These are phyloP conservation scores for Pseudognaphalium luteoalbum DNA, from an alignment of 129 eudicot genomes.

Conservation along the genomic window DNA sequence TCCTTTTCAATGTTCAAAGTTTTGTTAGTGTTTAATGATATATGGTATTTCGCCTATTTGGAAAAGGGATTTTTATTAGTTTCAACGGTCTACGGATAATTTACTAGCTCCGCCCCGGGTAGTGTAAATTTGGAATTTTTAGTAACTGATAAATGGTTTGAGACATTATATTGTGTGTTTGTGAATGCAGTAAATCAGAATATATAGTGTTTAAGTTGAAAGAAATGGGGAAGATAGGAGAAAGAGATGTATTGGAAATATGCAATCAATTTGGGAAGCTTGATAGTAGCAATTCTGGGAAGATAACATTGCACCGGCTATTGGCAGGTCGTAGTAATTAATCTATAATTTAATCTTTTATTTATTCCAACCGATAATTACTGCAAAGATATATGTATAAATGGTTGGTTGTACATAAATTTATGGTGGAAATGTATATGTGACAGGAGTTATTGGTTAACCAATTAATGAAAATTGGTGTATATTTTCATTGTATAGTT, in stretches of 20 bases:
- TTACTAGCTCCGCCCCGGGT: neutral
- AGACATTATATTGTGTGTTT: neutral
- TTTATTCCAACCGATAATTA: neutral
- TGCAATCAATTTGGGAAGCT: conserved; percentile 61
- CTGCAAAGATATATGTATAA: conserved; percentile 7
- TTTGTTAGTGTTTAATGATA: neutral
- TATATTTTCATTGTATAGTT: neutral
- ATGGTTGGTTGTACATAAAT: neutral
- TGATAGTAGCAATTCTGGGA: conserved; percentile 55
- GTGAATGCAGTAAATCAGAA: conserved; percentile 69
- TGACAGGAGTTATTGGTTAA: neutral
- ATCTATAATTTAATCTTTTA: neutral
- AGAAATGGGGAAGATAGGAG: conserved; percentile 71
- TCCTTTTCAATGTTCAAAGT: neutral
- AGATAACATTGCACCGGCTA: conserved; percentile 49
- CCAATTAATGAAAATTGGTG: neutral
- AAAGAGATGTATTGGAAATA: conserved; percentile 65
- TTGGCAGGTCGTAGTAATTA: conserved; percentile 36
- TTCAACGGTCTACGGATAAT: neutral
- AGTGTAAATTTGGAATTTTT: neutral
- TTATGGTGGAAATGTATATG: conserved; percentile 3
- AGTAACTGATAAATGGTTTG: neutral
- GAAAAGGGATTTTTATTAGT: no score
- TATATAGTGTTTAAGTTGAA: conserved; percentile 69
- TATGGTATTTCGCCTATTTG: no score